Evolutionary conservation across 2,329 filamentous ascomycete species (phyloP).

Genomic region (Ceratocystis lukuohia): DNA sequence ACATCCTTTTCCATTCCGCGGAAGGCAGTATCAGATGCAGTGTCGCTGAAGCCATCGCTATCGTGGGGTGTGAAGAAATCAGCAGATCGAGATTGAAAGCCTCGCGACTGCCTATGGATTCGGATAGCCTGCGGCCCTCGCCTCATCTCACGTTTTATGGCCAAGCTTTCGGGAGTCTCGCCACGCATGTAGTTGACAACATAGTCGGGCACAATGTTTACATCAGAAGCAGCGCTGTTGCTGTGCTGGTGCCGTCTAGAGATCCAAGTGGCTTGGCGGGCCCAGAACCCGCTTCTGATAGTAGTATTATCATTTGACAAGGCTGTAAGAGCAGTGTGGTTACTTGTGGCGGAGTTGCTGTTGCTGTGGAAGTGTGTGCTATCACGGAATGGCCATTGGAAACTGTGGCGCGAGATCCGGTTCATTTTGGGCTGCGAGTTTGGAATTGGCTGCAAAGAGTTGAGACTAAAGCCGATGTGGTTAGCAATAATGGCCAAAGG

Average conservation of each 20-base stretch:
- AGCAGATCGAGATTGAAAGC: slow-evolving; percentile 27
- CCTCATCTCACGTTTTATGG: slow-evolving; percentile 31
- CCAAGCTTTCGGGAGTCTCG: slow-evolving; percentile 41
- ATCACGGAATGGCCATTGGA: slow-evolving; percentile 21
- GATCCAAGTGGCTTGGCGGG: slow-evolving; percentile 13
- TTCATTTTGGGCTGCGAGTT: slow-evolving; percentile 7
- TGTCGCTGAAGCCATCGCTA: slow-evolving; percentile 7
- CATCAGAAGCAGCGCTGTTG: slow-evolving; percentile 27
- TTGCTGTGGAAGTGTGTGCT: slow-evolving; percentile 12
- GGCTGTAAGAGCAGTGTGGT: slow-evolving; percentile 13
- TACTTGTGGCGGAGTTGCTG: slow-evolving; percentile 12
- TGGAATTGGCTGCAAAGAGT: slow-evolving; percentile 9
- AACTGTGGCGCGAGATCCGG: slow-evolving; percentile 10
- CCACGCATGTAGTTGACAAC: slow-evolving; percentile 42
- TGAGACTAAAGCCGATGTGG: slow-evolving; percentile 10
- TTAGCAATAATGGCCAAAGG: slow-evolving; percentile 13
- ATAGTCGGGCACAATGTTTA: slow-evolving; percentile 41
- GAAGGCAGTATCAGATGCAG: slow-evolving; percentile 4
- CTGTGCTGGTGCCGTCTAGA: slow-evolving; percentile 15
- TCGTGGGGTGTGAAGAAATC: slow-evolving; percentile 25
- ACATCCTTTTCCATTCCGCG: slow-evolving; percentile 15
- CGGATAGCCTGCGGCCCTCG: slow-evolving; percentile 14
- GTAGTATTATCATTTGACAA: slow-evolving; percentile 10
- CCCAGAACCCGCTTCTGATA: slow-evolving; percentile 16
- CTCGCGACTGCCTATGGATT: slow-evolving; percentile 15